Percentiles rank a stretch among this genome's conserved stretches.
phyloP scores from a whole-genome alignment of 73 alveolate genomes.

The Paramecium primaurelia region DNA sequence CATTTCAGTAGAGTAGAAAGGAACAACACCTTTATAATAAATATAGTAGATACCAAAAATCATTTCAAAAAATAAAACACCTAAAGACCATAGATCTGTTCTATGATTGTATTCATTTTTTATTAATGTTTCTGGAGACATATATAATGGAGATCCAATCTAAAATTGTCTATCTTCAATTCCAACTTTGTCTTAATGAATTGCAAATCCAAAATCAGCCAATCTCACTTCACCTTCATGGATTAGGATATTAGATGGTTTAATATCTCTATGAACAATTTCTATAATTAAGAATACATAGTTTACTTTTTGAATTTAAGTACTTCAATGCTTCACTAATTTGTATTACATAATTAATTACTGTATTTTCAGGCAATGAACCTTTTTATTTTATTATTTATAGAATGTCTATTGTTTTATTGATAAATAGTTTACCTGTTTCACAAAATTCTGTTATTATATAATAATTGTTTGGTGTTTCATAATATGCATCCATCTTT shows the following conservation, averaged over 20 bases:
- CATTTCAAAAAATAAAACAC: neutral
- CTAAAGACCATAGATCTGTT: constrained; percentile 26
- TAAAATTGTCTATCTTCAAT: constrained; percentile 12
- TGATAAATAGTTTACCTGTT: neutral
- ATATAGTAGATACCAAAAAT: neutral
- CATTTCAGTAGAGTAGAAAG: constrained; percentile 5
- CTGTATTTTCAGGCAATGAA: neutral
- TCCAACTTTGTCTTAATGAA: neutral
- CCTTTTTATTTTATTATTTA: neutral
- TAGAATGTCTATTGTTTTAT: neutral
- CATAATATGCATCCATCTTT: neutral
- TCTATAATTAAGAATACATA: neutral
- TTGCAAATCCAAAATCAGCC: constrained; percentile 62
- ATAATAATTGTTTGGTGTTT: neutral
- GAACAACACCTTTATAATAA: neutral
- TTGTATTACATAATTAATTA: neutral
- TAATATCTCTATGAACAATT: constrained; percentile 56
- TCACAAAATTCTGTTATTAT: constrained; percentile 33
- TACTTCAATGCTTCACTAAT: neutral
- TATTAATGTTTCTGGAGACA: constrained; percentile 32
- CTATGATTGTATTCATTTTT: neutral
- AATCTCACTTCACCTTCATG: constrained; percentile 47
- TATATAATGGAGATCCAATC: constrained; percentile 43
- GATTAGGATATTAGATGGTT: constrained; percentile 52
- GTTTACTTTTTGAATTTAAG: neutral